Base-by-base conservation (phyloP, 2,329 filamentous ascomycete species). In the Fusarium sp. region DNA sequence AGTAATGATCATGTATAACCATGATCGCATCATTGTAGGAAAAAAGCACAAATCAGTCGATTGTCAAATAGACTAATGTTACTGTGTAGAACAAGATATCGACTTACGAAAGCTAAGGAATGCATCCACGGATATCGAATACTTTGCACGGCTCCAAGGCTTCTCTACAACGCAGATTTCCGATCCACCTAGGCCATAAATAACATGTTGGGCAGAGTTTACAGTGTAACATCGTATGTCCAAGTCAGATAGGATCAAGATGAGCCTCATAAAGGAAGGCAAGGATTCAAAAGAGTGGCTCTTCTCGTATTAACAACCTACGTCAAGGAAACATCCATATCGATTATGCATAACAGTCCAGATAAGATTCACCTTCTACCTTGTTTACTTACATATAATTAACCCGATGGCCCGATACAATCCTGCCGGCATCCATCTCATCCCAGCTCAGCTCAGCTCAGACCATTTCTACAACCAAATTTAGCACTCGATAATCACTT, bases 301-400 rank as follows among this genome's bases (percentile, higher is more conserved):
- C 61, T 46, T 13, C 48, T 69, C 66, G 66, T 63, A 66, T 70
- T 53, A 11, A 55, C 41, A 39, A 39, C 33, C 49, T 57, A 50
- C 43, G 26, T 23, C 48, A 48, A 21, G 21, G 20, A 41, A 29
- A 38, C 18, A 35, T 47, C n/a, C 16, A 62, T 64, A 29, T 18
- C 50, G 21, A 26, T 55, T 49, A 58, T 49, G 49, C 26, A 63
- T 46, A 43, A 49, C 39, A 18, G 26, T 23, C 8, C 26, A 42
- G 41, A 42, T 56, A 63, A 47, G 41, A 63, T 63, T 24, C 23
- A 28, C 16, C 24, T 21, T 21, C 23, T 41, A 18, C 33, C 33
- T 35, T 35, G 31, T 16, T n/a, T 18, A 33, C 31, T 6, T 18
- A 28, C 23, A 47, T n/a, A n/a, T 49, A 23, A 38, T 33, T 38